Evolutionary conservation across 129 eudicot species (phyloP), one percentile per base, ranked within the genome.

Genomic region (Sambucus nigra): DNA sequence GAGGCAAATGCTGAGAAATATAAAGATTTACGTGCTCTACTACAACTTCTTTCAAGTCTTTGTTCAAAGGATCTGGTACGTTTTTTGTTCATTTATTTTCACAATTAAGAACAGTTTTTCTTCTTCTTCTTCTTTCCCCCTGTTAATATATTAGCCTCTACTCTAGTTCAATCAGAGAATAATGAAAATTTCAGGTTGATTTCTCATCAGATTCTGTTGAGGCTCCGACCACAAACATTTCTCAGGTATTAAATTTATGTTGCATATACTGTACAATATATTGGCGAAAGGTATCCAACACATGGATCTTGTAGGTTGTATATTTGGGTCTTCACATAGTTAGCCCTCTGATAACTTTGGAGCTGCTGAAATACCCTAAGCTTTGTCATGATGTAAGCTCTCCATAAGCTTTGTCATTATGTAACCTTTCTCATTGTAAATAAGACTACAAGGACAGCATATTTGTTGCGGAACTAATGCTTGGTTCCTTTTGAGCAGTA

Each of bases 1-100:
- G 98, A 91, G 72, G 98, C 80, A 62, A 80, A 81, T 68, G 69
- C 83, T 44, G 98, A 91, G 80, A 91, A 79, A 63, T 85, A 85
- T 63, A 85, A 73, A 77, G 98, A 91, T 76, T 67, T 91, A 46
- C 86, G 95, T 31, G 98, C 89, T 60, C 78, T 91, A 21, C 53
- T 91, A 22, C 98, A 81, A 67, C 82, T 91, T 56, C 94, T 91
- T 67, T 72, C 83, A 32, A 77, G 47, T 55, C 81, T 91, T 21
- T 91, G 98, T 65, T 70, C 95, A 11, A 91, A 91, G 67, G 98
- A 91, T 76, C 56, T 91, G 83, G 98, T 91, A 85, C 1, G 29
- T 0, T 46, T n/a, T 47, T 39, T 40, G 21, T 41, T 58, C 18
- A 13, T 2, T n/a, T 15, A 25, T 17, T 28, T 17, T 21, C 15